Evolutionary conservation across 345 rosid genomes (phyloP).

Genomic region (Combretum micranthum): DNA sequence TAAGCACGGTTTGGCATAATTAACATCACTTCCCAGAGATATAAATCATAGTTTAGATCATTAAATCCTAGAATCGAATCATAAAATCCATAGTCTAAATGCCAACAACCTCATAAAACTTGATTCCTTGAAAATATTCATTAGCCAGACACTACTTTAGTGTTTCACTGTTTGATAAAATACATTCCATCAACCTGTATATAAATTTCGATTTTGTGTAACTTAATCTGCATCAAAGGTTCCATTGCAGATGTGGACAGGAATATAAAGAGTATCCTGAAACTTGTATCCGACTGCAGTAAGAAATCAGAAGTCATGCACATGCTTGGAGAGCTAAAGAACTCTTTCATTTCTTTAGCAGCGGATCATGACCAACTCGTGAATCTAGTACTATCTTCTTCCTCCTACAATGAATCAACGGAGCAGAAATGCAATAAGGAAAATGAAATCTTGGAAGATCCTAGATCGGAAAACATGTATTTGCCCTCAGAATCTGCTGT

Average conservation of each 20-base stretch:
- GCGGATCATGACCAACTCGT: slow-evolving; percentile 23
- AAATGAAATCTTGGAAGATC: slow-evolving; percentile 9
- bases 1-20: no score
- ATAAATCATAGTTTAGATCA: no score
- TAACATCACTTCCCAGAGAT: no score
- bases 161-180: no score
- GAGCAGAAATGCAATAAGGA: not conserved
- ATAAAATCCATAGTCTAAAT: no score
- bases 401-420: not conserved
- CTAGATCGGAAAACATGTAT: slow-evolving; percentile 9
- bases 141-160: no score
- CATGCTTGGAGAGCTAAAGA: slow-evolving; percentile 29
- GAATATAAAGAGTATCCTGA: slow-evolving; percentile 23
- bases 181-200: no score
- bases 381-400: slow-evolving; percentile 5
- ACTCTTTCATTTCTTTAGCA: slow-evolving; percentile 27
- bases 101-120: no score
- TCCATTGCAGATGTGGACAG: slow-evolving; percentile 29
- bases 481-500: slow-evolving; percentile 11
- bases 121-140: no score
- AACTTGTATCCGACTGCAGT: slow-evolving; percentile 17
- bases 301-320: slow-evolving; percentile 12
- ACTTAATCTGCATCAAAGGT: not conserved
- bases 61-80: no score
- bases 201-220: no score